These are phyloP conservation scores for Purpureocillium takamizusanense DNA, from an alignment of 2,329 filamentous ascomycete species.

Conservation along the genomic window DNA sequence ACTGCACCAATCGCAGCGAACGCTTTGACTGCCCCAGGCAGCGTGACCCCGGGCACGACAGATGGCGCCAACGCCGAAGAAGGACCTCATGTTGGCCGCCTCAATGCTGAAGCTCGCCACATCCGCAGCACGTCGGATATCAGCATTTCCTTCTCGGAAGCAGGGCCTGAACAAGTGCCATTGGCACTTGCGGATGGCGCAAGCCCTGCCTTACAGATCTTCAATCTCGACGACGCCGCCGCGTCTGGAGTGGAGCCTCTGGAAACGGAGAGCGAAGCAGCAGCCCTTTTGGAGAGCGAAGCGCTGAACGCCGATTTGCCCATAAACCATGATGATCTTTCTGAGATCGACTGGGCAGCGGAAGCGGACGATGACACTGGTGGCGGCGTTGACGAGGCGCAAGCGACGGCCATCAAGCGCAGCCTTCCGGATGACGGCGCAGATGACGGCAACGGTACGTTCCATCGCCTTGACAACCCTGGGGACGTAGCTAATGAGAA, in stretches of 20 bases:
- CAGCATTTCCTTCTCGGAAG: conserved; percentile 10
- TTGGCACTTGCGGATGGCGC: conserved; percentile 14
- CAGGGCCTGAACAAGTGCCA: conserved; percentile 14
- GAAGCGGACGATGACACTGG: conserved; percentile 14
- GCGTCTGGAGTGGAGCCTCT: conserved; percentile 1
- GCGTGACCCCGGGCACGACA: too few relatives aligned
- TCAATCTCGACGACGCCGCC: conserved; percentile 13
- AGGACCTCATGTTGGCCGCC: not conserved
- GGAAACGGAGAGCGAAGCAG: too few relatives aligned
- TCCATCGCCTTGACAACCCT: not conserved
- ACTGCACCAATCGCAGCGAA: too few relatives aligned
- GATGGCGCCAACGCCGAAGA: not conserved
- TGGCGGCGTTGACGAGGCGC: not conserved
- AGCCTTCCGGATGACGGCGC: conserved; percentile 9
- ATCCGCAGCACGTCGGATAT: conserved; percentile 1
- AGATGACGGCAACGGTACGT: conserved; percentile 24
- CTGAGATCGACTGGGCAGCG: conserved; percentile 8
- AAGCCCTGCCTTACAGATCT: conserved; percentile 13
- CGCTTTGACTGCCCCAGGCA: too few relatives aligned
- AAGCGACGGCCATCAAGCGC: conserved; percentile 1
- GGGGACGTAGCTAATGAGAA: conserved; percentile 3
- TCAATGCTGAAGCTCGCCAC: conserved; percentile 6
- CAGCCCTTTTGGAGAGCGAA: not conserved
- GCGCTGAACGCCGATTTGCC: not conserved
- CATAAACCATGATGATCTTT: not conserved